Percentiles rank a stretch among this genome's conserved stretches.
These are phyloP conservation scores for Colletotrichum chrysophilum DNA, from an alignment of 2,329 filamentous ascomycete species.

Conservation along the genomic window DNA sequence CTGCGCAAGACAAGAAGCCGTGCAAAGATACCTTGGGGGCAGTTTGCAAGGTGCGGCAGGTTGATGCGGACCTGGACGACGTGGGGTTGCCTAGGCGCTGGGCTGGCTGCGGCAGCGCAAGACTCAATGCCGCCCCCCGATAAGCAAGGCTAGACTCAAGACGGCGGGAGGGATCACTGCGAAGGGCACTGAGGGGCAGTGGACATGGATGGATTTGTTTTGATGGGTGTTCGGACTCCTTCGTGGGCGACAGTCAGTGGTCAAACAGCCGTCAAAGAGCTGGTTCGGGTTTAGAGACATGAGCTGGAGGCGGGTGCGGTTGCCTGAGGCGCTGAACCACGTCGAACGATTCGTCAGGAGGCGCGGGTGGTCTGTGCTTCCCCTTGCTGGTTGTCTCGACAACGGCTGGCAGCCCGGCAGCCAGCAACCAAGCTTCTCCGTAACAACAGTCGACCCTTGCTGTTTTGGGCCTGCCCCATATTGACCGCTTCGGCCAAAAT, in stretches of 20 bases:
- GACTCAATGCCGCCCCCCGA: not conserved
- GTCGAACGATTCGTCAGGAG: conserved; percentile 7
- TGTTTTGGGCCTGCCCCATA: conserved; percentile 22
- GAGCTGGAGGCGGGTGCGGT: not conserved
- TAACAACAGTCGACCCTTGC: conserved; percentile 19
- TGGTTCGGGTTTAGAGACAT: not conserved
- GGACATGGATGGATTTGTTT: not conserved
- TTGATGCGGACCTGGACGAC: not conserved
- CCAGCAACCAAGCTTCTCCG: not conserved
- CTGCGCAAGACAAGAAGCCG: not conserved
- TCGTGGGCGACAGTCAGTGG: not conserved
- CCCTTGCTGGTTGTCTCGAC: conserved; percentile 19
- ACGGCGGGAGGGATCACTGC: not conserved
- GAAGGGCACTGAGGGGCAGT: not conserved
- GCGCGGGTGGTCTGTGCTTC: conserved; percentile 7
- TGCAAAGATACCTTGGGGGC: not conserved
- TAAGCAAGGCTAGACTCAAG: not conserved
- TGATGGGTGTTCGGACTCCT: not conserved
- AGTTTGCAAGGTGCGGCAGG: not conserved
- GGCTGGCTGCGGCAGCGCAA: not conserved
- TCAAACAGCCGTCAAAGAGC: conserved; percentile 2
- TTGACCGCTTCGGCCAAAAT: conserved; percentile 22
- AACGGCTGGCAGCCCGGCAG: conserved; percentile 22
- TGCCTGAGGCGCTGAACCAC: conserved; percentile 13
- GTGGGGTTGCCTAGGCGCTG: conserved; percentile 14